These are phyloP conservation scores for Clonostachys rhizophaga DNA, from an alignment of 2,329 filamentous ascomycete genomes.

Conservation along the genomic window DNA sequence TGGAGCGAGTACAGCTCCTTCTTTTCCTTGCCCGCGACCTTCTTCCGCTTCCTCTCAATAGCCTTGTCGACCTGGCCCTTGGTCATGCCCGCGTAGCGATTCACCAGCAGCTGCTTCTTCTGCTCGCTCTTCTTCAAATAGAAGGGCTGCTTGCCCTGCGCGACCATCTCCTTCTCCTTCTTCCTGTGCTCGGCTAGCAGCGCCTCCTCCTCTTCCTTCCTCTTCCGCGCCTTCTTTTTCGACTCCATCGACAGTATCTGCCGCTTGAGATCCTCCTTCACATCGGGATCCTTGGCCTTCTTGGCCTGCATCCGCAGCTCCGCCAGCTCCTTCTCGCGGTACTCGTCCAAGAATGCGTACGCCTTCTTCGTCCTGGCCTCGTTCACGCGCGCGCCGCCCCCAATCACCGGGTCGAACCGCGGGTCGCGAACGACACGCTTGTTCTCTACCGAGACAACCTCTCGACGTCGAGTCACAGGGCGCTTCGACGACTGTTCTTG, in stretches of 20 bases:
- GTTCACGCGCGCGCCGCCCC: constrained; percentile 35
- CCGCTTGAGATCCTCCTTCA: constrained; percentile 67
- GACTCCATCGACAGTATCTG: constrained; percentile 76
- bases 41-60: constrained; percentile 86
- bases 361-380: constrained; percentile 60
- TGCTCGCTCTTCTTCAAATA: constrained; percentile 90
- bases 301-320: constrained; percentile 66
- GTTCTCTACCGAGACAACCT: constrained; percentile 50
- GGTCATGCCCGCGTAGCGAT: constrained; percentile 79
- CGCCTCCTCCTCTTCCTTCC: constrained; percentile 64
- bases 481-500: constrained; percentile 77
- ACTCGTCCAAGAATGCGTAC: constrained; percentile 85
- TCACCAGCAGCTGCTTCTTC: constrained; percentile 78
- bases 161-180: constrained; percentile 79
- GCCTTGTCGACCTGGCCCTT: constrained; percentile 78
- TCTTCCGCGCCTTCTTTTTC: constrained; percentile 64
- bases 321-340: constrained; percentile 77
- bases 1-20: constrained; percentile 54
- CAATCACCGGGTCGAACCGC: constrained; percentile 68
- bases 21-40: constrained; percentile 80
- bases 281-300: constrained; percentile 55
- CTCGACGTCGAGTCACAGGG: constrained; percentile 76
- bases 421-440: constrained; percentile 66
- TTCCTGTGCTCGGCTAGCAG: constrained; percentile 72
- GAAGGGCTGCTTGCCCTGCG: constrained; percentile 87